Base-by-base conservation (phyloP, 139 green algal genomes). In the Coelastrella sp. region DNA sequence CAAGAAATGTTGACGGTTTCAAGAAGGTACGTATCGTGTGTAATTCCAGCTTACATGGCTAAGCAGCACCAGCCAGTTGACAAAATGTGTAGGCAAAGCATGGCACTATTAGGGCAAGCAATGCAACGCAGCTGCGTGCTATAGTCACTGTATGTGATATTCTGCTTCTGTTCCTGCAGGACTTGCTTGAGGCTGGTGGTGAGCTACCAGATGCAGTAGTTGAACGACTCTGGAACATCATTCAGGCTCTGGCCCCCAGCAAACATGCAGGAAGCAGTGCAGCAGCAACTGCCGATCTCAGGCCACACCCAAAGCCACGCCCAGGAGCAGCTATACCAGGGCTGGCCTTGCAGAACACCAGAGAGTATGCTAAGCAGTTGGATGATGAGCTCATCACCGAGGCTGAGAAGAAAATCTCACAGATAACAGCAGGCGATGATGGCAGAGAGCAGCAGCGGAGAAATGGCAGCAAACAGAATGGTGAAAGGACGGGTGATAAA, bases 171-270 rank as follows among this genome's bases (percentile, higher is more conserved):
- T 7, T 30, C 57, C 9, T 88, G 77, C 81, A 89, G 62, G 87
- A 84, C 11, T 86, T 99, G 34, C 83, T 86, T 0, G 81, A 90
- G 9, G 88, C 96, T 60, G 96, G 95, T 13, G 94, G 94, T 4
- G 94, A 98, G 32, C 83, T 99, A 77, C 93, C 95, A 48, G 90
- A 94, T 25, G 76, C 89, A 19, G 90, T 99, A 45, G 92, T 96
- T 17, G 93, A 97, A 30, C 96, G 92, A 2, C 91, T 99, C 21
- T 97, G 97, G 92, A 91, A 69, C 63, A 95, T 99, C 83, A 97
- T 98, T 75, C 88, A 95, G 75, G 86, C 88, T 5, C 78, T 98
- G 77, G 62, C 81, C 66, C 88, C 77, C 19, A 87, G 51, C 13
- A 78, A 60, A 43, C 74, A 32, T 0, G 45, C 38, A 8, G 74